Base-by-base conservation (phyloP, 768 basidiomycete genomes). In the Lactarius tabidus region DNA sequence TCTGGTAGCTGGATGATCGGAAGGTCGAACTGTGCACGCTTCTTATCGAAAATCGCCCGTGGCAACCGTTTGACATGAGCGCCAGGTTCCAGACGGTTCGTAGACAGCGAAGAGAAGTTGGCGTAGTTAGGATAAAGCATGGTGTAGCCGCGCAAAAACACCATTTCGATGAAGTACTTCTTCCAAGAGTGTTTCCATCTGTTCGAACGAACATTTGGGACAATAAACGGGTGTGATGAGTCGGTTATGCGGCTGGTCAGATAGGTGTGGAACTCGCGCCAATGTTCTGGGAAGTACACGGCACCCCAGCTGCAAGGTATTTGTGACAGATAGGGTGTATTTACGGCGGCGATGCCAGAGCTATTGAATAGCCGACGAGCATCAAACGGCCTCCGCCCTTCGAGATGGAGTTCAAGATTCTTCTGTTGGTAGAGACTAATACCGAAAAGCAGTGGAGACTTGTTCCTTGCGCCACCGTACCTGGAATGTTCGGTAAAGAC, bases 291-390 rank as follows among this genome's bases (percentile, higher is more conserved):
- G 72, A 95, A 95, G 77, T 93, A 95, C 41, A 92, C 80, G 2
- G 91, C 93, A 17, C 93, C 93, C 93, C 92, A 95, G 75, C 90
- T 92, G 75, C 93, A 94, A 0, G 93, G 93, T 12, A 93, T 85
- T 64, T 91, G 89, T 0, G 91, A 93, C 51, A 95, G 83, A 74
- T 93, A 95, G 0, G 93, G 92, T 0, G 85, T 85, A 1, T 79
- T 77, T 0, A 82, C 75, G 52, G 81, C 67, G 0, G 77, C 61
- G n/a, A 84, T 57, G 2, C 77, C 77, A 12, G 75, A 68, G 0
- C 74, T 65, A 12, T 74, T 72, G 73, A 95, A 90, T 26, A 88
- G 75, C 0, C 71, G 64, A 65, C 84, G 85, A 1, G 92, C 84
- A 73, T 89, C 76, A 75, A 93, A 93, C 26, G 80, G 77, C 41